Percentiles rank a stretch among this genome's conserved stretches.
Conservation (phyloP, 2,329 filamentous ascomycete genomes). For the Acephala macrosclerotiorum region DNA sequence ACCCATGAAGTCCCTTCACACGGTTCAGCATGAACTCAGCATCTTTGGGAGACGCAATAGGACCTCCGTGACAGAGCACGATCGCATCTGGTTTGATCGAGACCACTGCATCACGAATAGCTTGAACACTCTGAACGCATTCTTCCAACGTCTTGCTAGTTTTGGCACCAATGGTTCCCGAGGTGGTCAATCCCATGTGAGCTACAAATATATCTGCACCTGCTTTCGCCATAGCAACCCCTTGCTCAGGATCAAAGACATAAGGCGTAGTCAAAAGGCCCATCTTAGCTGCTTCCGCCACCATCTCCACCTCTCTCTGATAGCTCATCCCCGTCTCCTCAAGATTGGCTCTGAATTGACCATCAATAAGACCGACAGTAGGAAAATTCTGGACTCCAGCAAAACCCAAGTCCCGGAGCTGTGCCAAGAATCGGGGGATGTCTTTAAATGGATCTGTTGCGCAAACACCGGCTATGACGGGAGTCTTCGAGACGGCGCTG, state of each 20-base stretch:
- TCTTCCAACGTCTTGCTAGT: slow-evolving; percentile 69
- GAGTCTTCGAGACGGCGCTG: slow-evolving; percentile 67
- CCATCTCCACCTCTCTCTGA: slow-evolving; percentile 70
- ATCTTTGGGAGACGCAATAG: slow-evolving; percentile 69
- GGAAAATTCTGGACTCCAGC: slow-evolving; percentile 78
- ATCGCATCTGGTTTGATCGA: slow-evolving; percentile 65
- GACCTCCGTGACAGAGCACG: slow-evolving; percentile 74
- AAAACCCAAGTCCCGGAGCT: slow-evolving; percentile 69
- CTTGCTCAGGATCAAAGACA: slow-evolving; percentile 70
- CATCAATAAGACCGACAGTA: slow-evolving; percentile 75
- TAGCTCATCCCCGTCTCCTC: slow-evolving; percentile 79
- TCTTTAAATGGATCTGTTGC: slow-evolving; percentile 73
- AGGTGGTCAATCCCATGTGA: slow-evolving; percentile 73
- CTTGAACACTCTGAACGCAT: slow-evolving; percentile 66
- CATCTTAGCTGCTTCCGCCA: slow-evolving; percentile 63
- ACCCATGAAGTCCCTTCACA: slow-evolving; percentile 72
- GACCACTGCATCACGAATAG: slow-evolving; percentile 67
- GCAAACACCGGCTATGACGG: slow-evolving; percentile 75
- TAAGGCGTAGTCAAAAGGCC: slow-evolving; percentile 74
- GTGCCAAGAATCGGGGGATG: slow-evolving; percentile 64
- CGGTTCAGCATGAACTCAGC: slow-evolving; percentile 67
- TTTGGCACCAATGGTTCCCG: slow-evolving; percentile 68
- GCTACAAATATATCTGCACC: slow-evolving; percentile 73
- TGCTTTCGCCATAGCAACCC: slow-evolving; percentile 65
- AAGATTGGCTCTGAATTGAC: slow-evolving; percentile 69